Base-by-base conservation (phyloP, 345 rosid species). In the Aurinia saxatilis region DNA sequence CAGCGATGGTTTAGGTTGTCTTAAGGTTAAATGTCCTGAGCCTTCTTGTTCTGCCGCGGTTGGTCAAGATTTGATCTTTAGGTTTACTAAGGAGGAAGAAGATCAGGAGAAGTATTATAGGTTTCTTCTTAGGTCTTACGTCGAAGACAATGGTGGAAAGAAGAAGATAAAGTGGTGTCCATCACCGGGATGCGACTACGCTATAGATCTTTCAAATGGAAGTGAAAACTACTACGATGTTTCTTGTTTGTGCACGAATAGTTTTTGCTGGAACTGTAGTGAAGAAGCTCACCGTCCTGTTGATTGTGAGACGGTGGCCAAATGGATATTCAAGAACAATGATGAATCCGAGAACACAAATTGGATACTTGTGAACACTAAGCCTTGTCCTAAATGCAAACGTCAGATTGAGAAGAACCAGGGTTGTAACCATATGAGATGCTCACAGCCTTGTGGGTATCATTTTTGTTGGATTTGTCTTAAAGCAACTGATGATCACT, bases 131-230 rank as follows among this genome's bases (percentile, higher is more conserved):
- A 72, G 76, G 40, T 93, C 97, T 11, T 93, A 85, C 31, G 40
- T 90, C 16, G 97, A 93, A 75, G 87, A 82, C 3, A 23, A 2
- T 59, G 84, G 79, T 59, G 76, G 75, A 57, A 84, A 82, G 82
- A 95, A 84, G 88, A 35, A n/a, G n/a, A n/a, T n/a, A n/a, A n/a
- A n/a, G n/a, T n/a, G n/a, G n/a, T n/a, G n/a, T n/a, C n/a, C n/a
- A n/a, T n/a, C n/a, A n/a, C n/a, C n/a, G n/a, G n/a, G n/a, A n/a
- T n/a, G n/a, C n/a, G n/a, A n/a, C n/a, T n/a, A n/a, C n/a, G n/a
- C n/a, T n/a, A n/a, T n/a, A n/a, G n/a, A n/a, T n/a, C n/a, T n/a
- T n/a, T n/a, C n/a, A n/a, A n/a, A n/a, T n/a, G n/a, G n/a, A n/a
- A n/a, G n/a, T n/a, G n/a, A n/a, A n/a, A n/a, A n/a, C 7, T 72